Percentiles rank a stretch among this genome's conserved stretches.
phyloP scores from a whole-genome alignment of 2,329 filamentous ascomycete genomes.

The Calonectria pseudoreteaudii region DNA sequence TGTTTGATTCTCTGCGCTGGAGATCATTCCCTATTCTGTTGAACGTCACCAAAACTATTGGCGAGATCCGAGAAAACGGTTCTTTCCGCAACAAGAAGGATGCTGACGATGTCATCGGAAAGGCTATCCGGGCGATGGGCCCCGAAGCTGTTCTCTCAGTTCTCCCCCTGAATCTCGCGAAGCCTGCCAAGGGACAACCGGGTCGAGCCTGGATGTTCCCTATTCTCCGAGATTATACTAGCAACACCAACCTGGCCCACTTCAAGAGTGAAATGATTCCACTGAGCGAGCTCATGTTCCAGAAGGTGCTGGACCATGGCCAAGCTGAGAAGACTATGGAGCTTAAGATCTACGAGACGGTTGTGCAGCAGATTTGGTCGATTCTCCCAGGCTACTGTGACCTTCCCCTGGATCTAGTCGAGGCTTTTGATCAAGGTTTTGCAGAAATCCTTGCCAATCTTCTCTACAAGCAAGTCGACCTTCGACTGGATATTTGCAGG shows the following conservation, averaged over 20 bases:
- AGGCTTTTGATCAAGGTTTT: conserved; percentile 87
- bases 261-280: conserved; percentile 90
- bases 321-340: conserved; percentile 91
- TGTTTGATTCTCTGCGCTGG: conserved; percentile 91
- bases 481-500: conserved; percentile 88
- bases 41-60: conserved; percentile 81
- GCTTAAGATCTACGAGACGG: conserved; percentile 96
- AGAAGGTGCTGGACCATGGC: conserved; percentile 86
- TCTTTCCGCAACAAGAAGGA: conserved; percentile 95
- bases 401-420: conserved; percentile 81
- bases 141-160: conserved; percentile 85
- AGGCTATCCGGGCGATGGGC: conserved; percentile 90
- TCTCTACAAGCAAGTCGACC: conserved; percentile 89
- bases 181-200: conserved; percentile 80
- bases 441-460: conserved; percentile 92
- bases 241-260: conserved; percentile 87
- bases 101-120: conserved; percentile 89
- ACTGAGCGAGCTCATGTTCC: conserved; percentile 89
- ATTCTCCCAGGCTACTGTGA: conserved; percentile 95
- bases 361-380: conserved; percentile 96
- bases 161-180: conserved; percentile 86
- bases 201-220: conserved; percentile 96
- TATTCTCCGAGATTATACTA: conserved; percentile 87
- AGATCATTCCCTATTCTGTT: conserved; percentile 82
- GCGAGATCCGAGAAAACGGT: conserved; percentile 87